phyloP scores from a whole-genome alignment of 208 protist species.

The Trichomonas tenax region DNA sequence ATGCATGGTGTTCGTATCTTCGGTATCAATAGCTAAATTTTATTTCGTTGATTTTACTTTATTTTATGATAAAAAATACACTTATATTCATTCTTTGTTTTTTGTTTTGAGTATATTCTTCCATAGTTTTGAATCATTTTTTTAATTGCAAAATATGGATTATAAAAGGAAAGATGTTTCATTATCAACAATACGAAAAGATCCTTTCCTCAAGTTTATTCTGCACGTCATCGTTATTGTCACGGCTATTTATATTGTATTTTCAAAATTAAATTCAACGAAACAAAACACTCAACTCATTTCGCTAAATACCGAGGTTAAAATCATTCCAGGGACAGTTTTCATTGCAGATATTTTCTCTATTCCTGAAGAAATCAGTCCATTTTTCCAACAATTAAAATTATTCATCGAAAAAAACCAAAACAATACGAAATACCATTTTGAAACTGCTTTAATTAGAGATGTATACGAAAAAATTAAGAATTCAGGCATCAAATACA shows the following conservation, averaged over 20 bases:
- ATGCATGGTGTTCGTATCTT: constrained; percentile 30
- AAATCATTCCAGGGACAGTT: neutral
- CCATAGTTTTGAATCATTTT: neutral
- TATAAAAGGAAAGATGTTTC: neutral
- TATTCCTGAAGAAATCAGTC: neutral
- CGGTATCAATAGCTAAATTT: constrained; percentile 23
- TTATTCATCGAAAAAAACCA: neutral
- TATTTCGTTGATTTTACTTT: neutral
- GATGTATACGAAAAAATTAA: neutral
- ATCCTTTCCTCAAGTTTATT: neutral
- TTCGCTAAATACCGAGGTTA: neutral
- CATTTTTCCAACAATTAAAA: neutral
- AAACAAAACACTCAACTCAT: neutral
- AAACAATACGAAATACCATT: neutral
- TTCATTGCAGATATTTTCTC: neutral
- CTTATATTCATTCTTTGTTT: neutral
- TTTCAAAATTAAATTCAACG: neutral
- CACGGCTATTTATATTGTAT: neutral
- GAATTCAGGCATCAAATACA: neutral
- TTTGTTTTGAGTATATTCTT: no score
- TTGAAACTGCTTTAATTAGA: neutral
- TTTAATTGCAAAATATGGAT: neutral
- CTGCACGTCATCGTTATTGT: neutral
- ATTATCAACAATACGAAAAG: neutral
- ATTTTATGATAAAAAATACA: neutral